Conservation (phyloP, 306 rosid genomes). For the Arachis hypogaea region DNA sequence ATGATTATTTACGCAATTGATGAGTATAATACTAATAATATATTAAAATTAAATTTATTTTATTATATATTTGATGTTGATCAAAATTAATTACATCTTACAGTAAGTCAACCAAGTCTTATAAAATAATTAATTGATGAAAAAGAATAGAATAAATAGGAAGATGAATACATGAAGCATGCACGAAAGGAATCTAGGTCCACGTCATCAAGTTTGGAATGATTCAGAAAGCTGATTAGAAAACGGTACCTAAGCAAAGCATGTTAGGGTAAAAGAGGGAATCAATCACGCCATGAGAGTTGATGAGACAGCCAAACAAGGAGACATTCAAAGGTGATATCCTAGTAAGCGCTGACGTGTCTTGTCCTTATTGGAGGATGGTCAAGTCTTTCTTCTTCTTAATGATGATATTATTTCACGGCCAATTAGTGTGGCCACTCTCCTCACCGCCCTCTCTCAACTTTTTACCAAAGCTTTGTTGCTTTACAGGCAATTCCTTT, state of each 20-base stretch:
- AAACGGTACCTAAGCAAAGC: not conserved
- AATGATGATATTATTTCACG: not conserved
- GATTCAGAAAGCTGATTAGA: conserved; percentile 40
- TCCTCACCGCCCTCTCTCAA: conserved; percentile 60
- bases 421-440: conserved; percentile 40
- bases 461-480: conserved; percentile 39
- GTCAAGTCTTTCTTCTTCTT: not conserved
- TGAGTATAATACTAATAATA: too few species aligned
- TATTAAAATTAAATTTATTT: too few species aligned
- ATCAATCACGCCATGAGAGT: not conserved
- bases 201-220: conserved; percentile 40
- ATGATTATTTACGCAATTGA: too few species aligned
- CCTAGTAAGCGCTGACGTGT: conserved; percentile 41
- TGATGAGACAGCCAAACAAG: conserved; percentile 20
- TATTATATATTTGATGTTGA: too few species aligned
- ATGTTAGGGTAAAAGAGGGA: too few species aligned
- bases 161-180: conserved; percentile 3
- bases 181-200: conserved; percentile 37
- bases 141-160: conserved; percentile 29
- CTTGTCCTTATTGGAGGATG: not conserved
- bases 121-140: too few species aligned
- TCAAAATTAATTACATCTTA: too few species aligned
- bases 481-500: conserved; percentile 21
- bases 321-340: conserved; percentile 25
- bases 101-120: too few species aligned